Percentiles rank a stretch among this genome's conserved stretches.
Conservation (phyloP, 176 grass and related monocot species). For the Oryza nivara region DNA sequence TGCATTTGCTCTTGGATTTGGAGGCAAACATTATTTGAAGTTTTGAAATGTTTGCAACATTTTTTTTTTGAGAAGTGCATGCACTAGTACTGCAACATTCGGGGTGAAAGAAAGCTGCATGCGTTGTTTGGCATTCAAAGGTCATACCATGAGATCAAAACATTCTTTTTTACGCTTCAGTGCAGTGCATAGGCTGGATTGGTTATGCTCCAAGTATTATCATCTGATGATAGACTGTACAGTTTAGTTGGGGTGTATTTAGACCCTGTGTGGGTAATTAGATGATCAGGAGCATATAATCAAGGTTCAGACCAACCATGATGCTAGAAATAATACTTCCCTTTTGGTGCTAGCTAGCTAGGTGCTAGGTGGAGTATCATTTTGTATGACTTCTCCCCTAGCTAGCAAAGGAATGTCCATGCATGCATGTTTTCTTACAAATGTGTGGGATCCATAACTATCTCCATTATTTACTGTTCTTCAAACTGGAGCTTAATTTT, state of each 20-base stretch:
- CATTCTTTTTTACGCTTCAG: conserved; percentile 10
- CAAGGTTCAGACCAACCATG: background rate
- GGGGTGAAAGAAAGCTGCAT: background rate
- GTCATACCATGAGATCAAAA: conserved; percentile 28
- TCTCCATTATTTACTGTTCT: background rate
- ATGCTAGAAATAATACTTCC: background rate
- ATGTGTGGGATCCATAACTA: background rate
- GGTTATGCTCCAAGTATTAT: background rate
- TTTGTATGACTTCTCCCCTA: conserved; percentile 2
- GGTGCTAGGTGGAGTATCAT: background rate
- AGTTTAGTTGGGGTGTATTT: background rate
- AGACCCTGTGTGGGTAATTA: background rate
- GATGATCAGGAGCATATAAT: conserved; percentile 15
- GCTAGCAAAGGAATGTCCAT: background rate
- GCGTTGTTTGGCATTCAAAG: background rate
- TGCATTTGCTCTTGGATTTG: background rate
- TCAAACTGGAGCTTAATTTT: background rate
- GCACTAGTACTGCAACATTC: background rate
- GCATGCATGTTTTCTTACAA: background rate
- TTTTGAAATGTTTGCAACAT: background rate
- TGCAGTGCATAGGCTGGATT: background rate
- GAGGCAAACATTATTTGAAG: background rate
- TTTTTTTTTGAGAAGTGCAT: conserved; percentile 18
- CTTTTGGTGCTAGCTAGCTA: background rate
- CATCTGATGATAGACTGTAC: background rate